Percentiles rank a stretch among this genome's conserved stretches.
phyloP scores from a whole-genome alignment of 345 rosid genomes.

The Gossypium turneri region DNA sequence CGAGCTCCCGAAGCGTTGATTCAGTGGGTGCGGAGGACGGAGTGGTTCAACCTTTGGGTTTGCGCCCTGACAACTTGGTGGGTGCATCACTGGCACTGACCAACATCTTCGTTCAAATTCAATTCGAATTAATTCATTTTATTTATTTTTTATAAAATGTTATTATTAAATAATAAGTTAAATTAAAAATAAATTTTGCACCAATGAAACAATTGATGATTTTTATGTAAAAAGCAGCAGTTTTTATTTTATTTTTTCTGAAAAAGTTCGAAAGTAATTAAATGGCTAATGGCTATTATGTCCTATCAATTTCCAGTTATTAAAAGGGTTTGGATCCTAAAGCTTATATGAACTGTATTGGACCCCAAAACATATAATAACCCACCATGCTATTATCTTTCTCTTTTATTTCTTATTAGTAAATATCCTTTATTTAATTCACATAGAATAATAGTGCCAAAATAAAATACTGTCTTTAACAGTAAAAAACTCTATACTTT shows the following conservation, averaged over 20 bases:
- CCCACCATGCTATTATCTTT: neutral
- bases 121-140: no score
- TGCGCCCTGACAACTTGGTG: slow-evolving; percentile 17
- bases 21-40: slow-evolving; percentile 15
- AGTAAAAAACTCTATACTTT: neutral
- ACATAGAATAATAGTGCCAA: neutral
- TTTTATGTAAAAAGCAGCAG: no score
- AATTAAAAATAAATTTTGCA: no score
- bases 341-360: neutral
- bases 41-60: neutral
- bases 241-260: no score
- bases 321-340: neutral
- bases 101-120: slow-evolving; percentile 3
- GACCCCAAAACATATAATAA: neutral
- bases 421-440: neutral
- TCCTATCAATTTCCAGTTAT: neutral
- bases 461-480: no score
- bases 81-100: slow-evolving; percentile 3
- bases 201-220: no score
- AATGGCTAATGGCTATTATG: neutral
- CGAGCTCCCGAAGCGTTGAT: slow-evolving; percentile 13
- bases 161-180: no score
- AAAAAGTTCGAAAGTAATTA: neutral
- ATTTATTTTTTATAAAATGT: no score
- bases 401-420: neutral